A percentile compares a stretch with the other conserved stretches of the same genome.
Evolutionary conservation across 2,329 filamentous ascomycete species (phyloP).

Genomic region (Seiridium unicorne): DNA sequence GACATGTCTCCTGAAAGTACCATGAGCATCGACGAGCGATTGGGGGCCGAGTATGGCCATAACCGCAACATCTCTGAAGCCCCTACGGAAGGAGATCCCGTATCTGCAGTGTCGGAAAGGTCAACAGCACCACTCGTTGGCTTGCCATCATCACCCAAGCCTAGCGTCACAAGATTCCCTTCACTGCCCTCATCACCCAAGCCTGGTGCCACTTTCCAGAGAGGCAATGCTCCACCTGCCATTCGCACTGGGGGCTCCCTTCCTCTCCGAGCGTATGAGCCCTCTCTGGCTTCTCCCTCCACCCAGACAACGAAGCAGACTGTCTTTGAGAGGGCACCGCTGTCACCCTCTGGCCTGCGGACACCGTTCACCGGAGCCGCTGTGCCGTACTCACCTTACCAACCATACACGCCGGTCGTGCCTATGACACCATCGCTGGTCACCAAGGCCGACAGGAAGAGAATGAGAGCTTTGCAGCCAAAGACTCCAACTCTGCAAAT

Average conservation of each 20-base stretch:
- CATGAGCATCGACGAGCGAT: conserved; percentile 56
- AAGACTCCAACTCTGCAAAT: conserved; percentile 62
- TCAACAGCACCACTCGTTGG: conserved; percentile 52
- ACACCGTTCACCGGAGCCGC: conserved; percentile 62
- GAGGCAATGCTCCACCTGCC: conserved; percentile 49
- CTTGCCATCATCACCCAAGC: conserved; percentile 44
- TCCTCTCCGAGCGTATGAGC: conserved; percentile 62
- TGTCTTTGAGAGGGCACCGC: conserved; percentile 57
- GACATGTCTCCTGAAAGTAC: conserved; percentile 46
- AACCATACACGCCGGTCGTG: conserved; percentile 73
- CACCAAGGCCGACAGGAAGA: conserved; percentile 68
- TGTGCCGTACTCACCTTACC: conserved; percentile 75
- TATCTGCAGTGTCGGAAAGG: conserved; percentile 50
- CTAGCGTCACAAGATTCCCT: conserved; percentile 31
- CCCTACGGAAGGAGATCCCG: conserved; percentile 43
- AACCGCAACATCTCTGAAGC: conserved; percentile 36
- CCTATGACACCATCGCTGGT: conserved; percentile 76
- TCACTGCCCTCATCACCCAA: conserved; percentile 34
- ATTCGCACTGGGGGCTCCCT: conserved; percentile 56
- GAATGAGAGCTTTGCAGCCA: conserved; percentile 62
- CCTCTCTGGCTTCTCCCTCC: conserved; percentile 50
- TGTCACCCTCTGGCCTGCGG: conserved; percentile 56
- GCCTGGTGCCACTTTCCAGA: conserved; percentile 28
- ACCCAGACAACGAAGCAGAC: conserved; percentile 60
- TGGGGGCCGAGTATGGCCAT: conserved; percentile 40